Percentiles rank a stretch among this genome's conserved stretches.
Evolutionary conservation across 257 asterid species (phyloP).

Genomic region (Nicotiana knightiana): DNA sequence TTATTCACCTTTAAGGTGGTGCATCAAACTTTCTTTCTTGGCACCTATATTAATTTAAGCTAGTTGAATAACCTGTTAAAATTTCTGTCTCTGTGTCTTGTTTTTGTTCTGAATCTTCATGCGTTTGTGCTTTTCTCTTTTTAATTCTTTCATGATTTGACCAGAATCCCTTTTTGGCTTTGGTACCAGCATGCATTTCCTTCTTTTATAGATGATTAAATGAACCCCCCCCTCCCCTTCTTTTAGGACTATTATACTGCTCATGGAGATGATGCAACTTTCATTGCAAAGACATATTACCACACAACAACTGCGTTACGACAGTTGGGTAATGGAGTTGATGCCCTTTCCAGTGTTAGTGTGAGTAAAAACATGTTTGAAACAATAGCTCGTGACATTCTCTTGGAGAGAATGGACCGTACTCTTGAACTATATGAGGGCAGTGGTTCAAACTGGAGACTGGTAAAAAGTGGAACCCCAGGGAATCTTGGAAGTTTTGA

Average conservation of each 20-base stretch:
- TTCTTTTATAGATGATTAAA: neutral
- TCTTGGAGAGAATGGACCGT: conserved; percentile 88
- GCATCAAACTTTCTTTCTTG: neutral
- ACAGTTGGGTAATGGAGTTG: conserved; percentile 76
- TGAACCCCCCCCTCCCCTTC: neutral
- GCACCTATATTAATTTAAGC: neutral
- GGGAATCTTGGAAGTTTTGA: conserved; percentile 91
- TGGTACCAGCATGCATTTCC: neutral
- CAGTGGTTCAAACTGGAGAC: conserved; percentile 77
- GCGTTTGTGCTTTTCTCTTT: neutral
- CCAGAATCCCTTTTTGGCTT: neutral
- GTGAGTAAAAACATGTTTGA: conserved; percentile 90
- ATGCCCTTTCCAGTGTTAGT: conserved; percentile 78
- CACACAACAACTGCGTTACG: conserved; percentile 92
- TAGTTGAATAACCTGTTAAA: conserved; percentile 2
- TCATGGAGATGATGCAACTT: conserved; percentile 87
- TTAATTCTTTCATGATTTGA: neutral
- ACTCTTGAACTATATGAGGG: conserved; percentile 85
- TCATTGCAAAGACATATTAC: conserved; percentile 83
- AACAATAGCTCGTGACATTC: conserved; percentile 71
- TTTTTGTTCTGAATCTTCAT: neutral
- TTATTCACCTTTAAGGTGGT: neutral
- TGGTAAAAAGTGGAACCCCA: conserved; percentile 79
- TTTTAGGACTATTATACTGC: conserved; percentile 80
- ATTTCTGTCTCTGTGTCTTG: neutral